Conservation (phyloP, 140 eudicot genomes). For the Oenanthe javanica region DNA sequence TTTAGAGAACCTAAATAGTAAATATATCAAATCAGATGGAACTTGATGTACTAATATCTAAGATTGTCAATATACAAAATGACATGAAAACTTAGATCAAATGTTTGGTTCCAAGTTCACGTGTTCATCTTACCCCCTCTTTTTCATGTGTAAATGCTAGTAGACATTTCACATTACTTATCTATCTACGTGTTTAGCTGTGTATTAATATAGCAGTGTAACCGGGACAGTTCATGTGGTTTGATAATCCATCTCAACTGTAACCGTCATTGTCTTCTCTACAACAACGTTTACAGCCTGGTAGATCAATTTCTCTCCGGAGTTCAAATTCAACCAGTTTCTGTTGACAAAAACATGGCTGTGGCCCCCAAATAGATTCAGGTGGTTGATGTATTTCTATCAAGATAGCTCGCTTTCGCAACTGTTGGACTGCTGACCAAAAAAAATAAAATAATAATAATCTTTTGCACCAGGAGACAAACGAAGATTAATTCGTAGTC, state of each 20-base stretch:
- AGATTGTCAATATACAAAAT: not conserved
- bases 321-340: not conserved
- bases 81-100: not conserved
- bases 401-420: not conserved
- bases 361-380: slow-evolving; percentile 5
- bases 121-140: not conserved
- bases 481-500: not conserved
- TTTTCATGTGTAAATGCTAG: not conserved
- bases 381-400: slow-evolving; percentile 3
- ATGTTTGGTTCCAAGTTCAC: slow-evolving; percentile 9
- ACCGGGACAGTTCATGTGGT: not conserved
- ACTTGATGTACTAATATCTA: not conserved
- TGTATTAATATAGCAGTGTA: not conserved
- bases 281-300: not conserved
- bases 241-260: slow-evolving; percentile 11
- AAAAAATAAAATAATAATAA: too few species aligned
- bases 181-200: not conserved
- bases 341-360: not conserved
- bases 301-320: not conserved
- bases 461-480: not conserved
- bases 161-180: not conserved
- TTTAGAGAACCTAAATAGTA: not conserved
- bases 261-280: slow-evolving; percentile 6
- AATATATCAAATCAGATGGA: too few species aligned
- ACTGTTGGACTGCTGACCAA: not conserved